Evolutionary conservation across 176 grass and related monocot genomes (phyloP), one percentile per base, ranked within the genome.

Genomic region (Oryza longistaminata): DNA sequence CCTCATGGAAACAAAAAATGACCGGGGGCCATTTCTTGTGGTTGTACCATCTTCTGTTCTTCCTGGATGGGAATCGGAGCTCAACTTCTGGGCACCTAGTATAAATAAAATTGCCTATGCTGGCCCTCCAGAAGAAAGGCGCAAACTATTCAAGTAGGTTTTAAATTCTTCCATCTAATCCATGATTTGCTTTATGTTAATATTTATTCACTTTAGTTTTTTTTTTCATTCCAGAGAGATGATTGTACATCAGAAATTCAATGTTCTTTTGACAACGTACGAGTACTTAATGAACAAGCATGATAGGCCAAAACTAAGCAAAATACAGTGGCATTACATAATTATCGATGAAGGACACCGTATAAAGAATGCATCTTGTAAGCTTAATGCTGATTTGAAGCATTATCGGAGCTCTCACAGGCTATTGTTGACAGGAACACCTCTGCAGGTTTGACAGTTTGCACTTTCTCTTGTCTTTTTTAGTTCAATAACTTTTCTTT

Each of bases 231-330:
- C 42, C 96, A 99, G 96, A 81, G 96, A 99, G 82, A 89, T 94
- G 96, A 99, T 99, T 79, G 88, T 92, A 84, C 96, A 99, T 69
- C 96, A 99, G 88, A 96, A 95, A 77, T 99, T 99, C 83, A 99
- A 99, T 81, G 96, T 99, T 78, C 93, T 99, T 87, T 82, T 99
- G 62, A 99, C 96, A 60, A 99, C 96, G 76, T 99, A 99, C 16
- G 96, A 99, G 53, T 99, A 99, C 86, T 81, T 99, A 81, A 99
- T 99, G 96, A 99, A 99, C 86, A 99, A 99, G 70, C 93, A 99
- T 79, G 96, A 99, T 82, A 91, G 93, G 75, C 96, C 96, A 85
- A 99, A 99, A 75, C 88, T 99, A 79, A 92, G 96, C 84, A 99
- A 99, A 90, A 94, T 99, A 79, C 91, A 99, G 53, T 99, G 96